phyloP scores from a whole-genome alignment of 768 basidiomycete genomes.

The Podaxis pistillaris region DNA sequence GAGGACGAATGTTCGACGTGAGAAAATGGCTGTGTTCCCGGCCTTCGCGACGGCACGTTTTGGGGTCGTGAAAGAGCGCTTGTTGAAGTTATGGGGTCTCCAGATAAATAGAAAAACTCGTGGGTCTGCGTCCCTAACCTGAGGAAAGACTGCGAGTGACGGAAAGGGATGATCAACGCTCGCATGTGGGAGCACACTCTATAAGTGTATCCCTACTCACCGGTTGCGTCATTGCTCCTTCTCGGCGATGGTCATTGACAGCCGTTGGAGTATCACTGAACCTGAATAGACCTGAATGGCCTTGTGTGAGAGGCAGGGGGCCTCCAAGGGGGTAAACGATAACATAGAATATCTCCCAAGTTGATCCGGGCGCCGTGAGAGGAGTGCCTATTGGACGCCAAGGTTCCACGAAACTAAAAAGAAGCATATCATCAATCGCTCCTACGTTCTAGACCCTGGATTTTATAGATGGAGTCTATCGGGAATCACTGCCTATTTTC shows the following conservation, averaged over 20 bases:
- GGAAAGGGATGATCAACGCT: not conserved
- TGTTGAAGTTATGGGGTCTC: not conserved
- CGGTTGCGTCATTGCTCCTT: not conserved
- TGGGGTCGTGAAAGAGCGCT: not conserved
- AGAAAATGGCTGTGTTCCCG: conserved; percentile 1
- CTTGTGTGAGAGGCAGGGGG: not conserved
- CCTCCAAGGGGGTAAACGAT: not conserved
- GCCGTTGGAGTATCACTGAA: not conserved
- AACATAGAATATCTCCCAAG: not conserved
- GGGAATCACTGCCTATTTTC: not conserved
- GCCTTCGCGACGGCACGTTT: not conserved
- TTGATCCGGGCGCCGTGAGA: not conserved
- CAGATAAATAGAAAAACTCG: not conserved
- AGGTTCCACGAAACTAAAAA: not conserved
- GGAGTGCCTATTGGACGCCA: not conserved
- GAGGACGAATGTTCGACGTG: not conserved
- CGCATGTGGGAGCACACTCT: not conserved
- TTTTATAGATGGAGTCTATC: not conserved
- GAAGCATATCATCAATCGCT: not conserved
- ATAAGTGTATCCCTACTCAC: not conserved
- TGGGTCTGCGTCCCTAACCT: not conserved
- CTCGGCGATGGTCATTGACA: not conserved
- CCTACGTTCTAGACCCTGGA: not conserved
- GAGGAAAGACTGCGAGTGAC: not conserved
- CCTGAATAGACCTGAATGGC: not conserved